Base-by-base conservation (phyloP, 164 flowering plant species). In the Euptelea pleiosperma region DNA sequence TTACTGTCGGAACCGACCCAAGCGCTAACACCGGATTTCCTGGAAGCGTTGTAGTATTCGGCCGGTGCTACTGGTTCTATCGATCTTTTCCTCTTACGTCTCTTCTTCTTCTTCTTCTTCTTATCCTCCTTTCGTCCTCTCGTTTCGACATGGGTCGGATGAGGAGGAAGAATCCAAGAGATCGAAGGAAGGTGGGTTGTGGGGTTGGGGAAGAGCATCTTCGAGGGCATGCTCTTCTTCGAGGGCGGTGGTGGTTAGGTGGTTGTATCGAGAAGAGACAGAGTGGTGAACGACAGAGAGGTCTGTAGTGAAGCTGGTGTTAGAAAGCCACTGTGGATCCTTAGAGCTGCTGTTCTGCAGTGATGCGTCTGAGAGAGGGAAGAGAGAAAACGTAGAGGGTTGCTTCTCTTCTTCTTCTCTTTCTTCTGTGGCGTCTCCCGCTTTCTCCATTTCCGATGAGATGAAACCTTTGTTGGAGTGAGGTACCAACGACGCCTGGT, bases 301-400 rank as follows among this genome's bases (percentile, higher is more conserved):
- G 68, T 90, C 84, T 40, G 76, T 40, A 52, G 85, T 79, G 86
- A 93, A 93, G 79, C 98, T 93, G 69, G 86, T 14, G 75, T 82
- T 87, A 63, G 42, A 58, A 40, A 90, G 97, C 98, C 97, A 93
- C 46, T 75, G 79, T 42, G 83, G 63, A 4, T 25, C 39, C 1
- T 49, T n/a, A 40, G 62, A 47, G 18, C 18, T n/a, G 51, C 10
- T 24, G 50, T 40, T 34, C 3, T 7, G 18, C 3, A 22, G 33
- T 2, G 54, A 25, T 4, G 35, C 10, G 6, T 42, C 52, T 6
- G 64, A 40, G 61, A 59, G 6, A 8, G 58, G 55, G 51, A 60
- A 67, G 50, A 67, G 52, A 42, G 70, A 54, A 18, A 54, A 48
- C 4, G 42, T 15, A 0, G 68, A 58, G 54, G 65, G 36, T 9